These are phyloP conservation scores for Scopulariopsis brevicaulis DNA, from an alignment of 2,329 filamentous ascomycete species.

Conservation along the genomic window DNA sequence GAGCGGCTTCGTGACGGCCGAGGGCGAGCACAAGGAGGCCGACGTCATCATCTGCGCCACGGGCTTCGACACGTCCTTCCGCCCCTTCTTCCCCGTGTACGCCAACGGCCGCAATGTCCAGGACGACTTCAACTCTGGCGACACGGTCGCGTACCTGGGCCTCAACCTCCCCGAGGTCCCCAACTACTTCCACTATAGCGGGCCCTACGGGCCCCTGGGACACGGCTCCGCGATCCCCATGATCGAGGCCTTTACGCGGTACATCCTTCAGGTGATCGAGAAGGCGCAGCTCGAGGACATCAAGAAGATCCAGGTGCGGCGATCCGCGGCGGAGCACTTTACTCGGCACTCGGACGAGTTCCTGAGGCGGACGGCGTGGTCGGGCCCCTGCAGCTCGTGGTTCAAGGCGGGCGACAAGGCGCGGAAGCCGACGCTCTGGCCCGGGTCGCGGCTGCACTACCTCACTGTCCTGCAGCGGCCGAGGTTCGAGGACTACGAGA, in stretches of 20 bases:
- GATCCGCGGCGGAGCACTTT: conserved; percentile 52
- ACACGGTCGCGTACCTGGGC: conserved; percentile 5
- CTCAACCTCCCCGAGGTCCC: conserved; percentile 8
- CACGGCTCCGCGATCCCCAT: neutral
- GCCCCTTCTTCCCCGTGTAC: neutral
- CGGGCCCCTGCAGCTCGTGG: conserved; percentile 58
- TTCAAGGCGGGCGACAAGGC: conserved; percentile 56
- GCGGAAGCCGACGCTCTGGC: conserved; percentile 54
- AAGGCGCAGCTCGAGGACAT: conserved; percentile 58
- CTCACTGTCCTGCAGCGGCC: conserved; percentile 43
- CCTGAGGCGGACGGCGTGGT: conserved; percentile 40
- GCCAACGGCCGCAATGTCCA: neutral
- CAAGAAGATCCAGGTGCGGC: conserved; percentile 43
- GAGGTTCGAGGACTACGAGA: conserved; percentile 44
- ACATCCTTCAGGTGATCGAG: conserved; percentile 54
- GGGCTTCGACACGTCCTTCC: conserved; percentile 2
- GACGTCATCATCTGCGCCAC: conserved; percentile 3
- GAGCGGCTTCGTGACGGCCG: conserved; percentile 15
- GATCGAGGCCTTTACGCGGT: conserved; percentile 29
- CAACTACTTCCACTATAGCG: conserved; percentile 6
- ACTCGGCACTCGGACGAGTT: conserved; percentile 44
- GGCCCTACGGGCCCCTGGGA: neutral
- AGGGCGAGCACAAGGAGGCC: conserved; percentile 15
- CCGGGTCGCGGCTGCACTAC: conserved; percentile 52
- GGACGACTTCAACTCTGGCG: neutral